phyloP scores from a whole-genome alignment of 2,329 filamentous ascomycete genomes.

The Metarhizium brunneum region DNA sequence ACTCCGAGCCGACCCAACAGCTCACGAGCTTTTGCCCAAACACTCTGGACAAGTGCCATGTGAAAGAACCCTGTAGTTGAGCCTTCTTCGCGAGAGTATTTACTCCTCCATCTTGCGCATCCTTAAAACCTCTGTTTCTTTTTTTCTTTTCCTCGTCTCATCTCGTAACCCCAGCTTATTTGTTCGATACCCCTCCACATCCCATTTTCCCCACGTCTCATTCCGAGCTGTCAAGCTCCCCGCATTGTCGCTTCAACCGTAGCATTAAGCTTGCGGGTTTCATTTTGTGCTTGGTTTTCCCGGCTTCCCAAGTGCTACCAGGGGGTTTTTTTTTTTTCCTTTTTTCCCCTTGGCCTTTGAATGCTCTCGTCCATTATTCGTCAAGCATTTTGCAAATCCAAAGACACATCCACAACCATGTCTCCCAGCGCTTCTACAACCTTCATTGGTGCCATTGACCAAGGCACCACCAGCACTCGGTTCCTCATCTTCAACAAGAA shows the following conservation, averaged over 20 bases:
- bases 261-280: neutral
- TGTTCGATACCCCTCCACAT: neutral
- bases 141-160: neutral
- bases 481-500: conserved; percentile 69
- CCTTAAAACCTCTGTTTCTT: neutral
- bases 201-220: conserved; percentile 3
- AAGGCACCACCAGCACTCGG: conserved; percentile 69
- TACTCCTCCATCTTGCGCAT: neutral
- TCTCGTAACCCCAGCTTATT: neutral
- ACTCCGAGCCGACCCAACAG: neutral
- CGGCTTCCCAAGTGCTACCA: neutral
- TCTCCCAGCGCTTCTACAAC: conserved; percentile 17
- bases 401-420: conserved; percentile 17
- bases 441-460: conserved; percentile 71
- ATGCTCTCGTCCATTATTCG: conserved; percentile 16
- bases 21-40: neutral
- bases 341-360: conserved; percentile 7
- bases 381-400: conserved; percentile 6
- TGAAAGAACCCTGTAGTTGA: neutral
- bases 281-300: neutral
- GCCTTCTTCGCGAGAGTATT: neutral
- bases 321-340: neutral
- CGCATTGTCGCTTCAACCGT: neutral
- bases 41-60: neutral
- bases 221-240: neutral